A percentile compares a stretch with the other conserved stretches of the same genome.
Conservation (phyloP, 2,329 filamentous ascomycete species). For the Alternaria arbusti region DNA sequence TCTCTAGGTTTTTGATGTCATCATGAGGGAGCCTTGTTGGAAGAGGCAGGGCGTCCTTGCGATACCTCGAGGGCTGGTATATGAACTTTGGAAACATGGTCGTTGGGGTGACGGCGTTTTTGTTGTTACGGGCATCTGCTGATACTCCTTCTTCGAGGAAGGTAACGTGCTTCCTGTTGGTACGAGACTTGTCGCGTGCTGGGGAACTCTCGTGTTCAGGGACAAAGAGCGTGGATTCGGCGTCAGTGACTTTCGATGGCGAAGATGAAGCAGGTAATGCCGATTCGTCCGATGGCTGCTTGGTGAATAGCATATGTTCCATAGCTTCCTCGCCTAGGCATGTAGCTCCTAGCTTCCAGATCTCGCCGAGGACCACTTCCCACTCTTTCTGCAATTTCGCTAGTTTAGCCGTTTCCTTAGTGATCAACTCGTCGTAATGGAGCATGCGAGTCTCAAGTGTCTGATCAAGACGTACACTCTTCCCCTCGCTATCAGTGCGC, state of each 20-base stretch:
- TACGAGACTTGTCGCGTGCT: not conserved
- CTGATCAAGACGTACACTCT: slow-evolving; percentile 7
- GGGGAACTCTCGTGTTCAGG: slow-evolving; percentile 17
- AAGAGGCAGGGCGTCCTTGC: slow-evolving; percentile 3
- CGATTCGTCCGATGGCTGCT: not conserved
- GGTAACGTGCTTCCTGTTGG: slow-evolving; percentile 31
- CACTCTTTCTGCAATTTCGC: slow-evolving; percentile 31
- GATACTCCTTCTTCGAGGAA: slow-evolving; percentile 17
- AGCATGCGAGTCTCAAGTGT: slow-evolving; percentile 29
- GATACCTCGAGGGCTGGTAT: slow-evolving; percentile 14
- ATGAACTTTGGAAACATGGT: slow-evolving; percentile 27
- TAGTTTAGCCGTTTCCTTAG: slow-evolving; percentile 25
- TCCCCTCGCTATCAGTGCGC: slow-evolving; percentile 15
- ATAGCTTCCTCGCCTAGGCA: slow-evolving; percentile 33
- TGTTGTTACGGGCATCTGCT: not conserved
- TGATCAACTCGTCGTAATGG: slow-evolving; percentile 27
- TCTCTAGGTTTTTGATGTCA: slow-evolving; percentile 22
- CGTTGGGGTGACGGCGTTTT: not conserved
- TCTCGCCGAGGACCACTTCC: slow-evolving; percentile 36
- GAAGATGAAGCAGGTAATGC: not conserved
- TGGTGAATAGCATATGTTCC: slow-evolving; percentile 22
- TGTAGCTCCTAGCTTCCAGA: slow-evolving; percentile 34
- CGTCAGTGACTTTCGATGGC: slow-evolving; percentile 1
- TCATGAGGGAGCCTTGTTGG: slow-evolving; percentile 17
- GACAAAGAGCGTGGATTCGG: slow-evolving; percentile 25